phyloP scores from a whole-genome alignment of 2,329 filamentous ascomycete species.

The Penicillium glabrum region DNA sequence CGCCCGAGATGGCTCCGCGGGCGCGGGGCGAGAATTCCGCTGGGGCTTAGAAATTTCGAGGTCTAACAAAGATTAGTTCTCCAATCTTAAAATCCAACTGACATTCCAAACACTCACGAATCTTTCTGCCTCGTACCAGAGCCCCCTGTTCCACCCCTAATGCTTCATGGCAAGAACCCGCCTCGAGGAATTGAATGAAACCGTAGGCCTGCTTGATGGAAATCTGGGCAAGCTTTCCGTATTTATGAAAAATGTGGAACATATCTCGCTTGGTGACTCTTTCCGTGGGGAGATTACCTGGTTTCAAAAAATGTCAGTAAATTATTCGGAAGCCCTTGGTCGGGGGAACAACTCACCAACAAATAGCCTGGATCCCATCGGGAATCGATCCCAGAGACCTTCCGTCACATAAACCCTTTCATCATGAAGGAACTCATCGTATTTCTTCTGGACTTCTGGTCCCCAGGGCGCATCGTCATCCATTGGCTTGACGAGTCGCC shows the following conservation, averaged over 20 bases:
- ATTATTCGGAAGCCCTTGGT: not conserved
- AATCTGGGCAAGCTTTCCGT: constrained; percentile 87
- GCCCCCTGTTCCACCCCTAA: constrained; percentile 76
- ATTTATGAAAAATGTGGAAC: constrained; percentile 83
- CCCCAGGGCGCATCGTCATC: constrained; percentile 49
- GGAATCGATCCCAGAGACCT: constrained; percentile 53
- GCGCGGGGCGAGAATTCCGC: constrained; percentile 65
- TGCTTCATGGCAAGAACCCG: constrained; percentile 70
- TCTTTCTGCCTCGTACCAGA: constrained; percentile 83
- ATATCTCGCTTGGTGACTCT: constrained; percentile 91
- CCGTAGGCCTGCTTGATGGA: constrained; percentile 96
- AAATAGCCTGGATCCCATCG: constrained; percentile 49
- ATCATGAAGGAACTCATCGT: constrained; percentile 52
- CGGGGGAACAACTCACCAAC: constrained; percentile 41
- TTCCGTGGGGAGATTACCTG: constrained; percentile 89
- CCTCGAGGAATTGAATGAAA: constrained; percentile 88
- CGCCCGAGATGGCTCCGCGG: constrained; percentile 37
- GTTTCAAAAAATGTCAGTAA: constrained; percentile 6
- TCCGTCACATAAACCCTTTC: constrained; percentile 54
- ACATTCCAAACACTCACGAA: constrained; percentile 64
- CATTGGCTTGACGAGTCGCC: constrained; percentile 20
- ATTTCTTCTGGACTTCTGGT: constrained; percentile 50
- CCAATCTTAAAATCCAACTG: not conserved
- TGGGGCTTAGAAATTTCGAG: constrained; percentile 88
- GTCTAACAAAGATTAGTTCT: constrained; percentile 53